phyloP scores from a whole-genome alignment of 2,329 filamentous ascomycete species.

The Fusarium oligoseptatum region DNA sequence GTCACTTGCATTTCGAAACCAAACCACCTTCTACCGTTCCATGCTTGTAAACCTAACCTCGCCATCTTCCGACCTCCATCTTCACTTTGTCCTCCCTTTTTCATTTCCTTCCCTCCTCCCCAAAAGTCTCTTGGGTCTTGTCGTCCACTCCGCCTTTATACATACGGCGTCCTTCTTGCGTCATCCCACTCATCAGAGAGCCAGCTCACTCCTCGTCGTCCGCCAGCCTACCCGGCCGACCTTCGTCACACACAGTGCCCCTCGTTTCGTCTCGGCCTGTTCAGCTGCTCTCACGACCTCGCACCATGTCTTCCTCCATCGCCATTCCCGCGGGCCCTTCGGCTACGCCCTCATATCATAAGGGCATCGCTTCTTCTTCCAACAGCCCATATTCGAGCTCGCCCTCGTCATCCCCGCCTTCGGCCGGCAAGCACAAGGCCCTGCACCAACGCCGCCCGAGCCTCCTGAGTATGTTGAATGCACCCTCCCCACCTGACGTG shows the following conservation, averaged over 20 bases:
- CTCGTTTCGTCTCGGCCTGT: slow-evolving; percentile 34
- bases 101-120: slow-evolving; percentile 6
- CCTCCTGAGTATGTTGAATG: slow-evolving; percentile 66
- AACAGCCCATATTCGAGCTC: slow-evolving; percentile 57
- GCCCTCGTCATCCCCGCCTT: slow-evolving; percentile 69
- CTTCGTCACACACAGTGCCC: slow-evolving; percentile 33
- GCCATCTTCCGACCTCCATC: slow-evolving; percentile 31
- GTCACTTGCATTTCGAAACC: slow-evolving; percentile 41
- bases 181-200: slow-evolving; percentile 32
- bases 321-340: slow-evolving; percentile 69
- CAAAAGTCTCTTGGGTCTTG: slow-evolving; percentile 13
- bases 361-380: slow-evolving; percentile 63
- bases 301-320: slow-evolving; percentile 75
- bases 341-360: slow-evolving; percentile 54
- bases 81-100: slow-evolving; percentile 17
- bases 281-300: slow-evolving; percentile 17
- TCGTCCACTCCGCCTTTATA: slow-evolving; percentile 10
- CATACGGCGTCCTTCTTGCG: slow-evolving; percentile 36
- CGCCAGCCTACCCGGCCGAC: slow-evolving; percentile 22
- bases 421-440: slow-evolving; percentile 60
- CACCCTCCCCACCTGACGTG: slow-evolving; percentile 14
- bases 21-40: slow-evolving; percentile 33
- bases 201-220: slow-evolving; percentile 14
- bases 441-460: slow-evolving; percentile 70
- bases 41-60: slow-evolving; percentile 21